phyloP scores from a whole-genome alignment of 441 rosid genomes.

The Sinapis alba region DNA sequence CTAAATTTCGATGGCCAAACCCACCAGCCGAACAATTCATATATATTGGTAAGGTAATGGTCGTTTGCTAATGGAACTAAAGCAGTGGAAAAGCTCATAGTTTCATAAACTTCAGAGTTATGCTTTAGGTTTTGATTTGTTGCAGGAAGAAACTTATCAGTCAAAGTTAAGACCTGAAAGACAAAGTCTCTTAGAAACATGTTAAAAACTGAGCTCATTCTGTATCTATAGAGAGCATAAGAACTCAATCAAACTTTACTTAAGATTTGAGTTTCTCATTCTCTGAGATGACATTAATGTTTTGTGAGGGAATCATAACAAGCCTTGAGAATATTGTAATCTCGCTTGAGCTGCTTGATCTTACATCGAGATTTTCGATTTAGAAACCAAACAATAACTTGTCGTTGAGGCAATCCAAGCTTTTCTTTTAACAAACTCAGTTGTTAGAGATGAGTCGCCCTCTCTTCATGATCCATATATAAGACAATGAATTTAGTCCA shows the following conservation, averaged over 20 bases:
- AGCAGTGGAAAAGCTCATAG: constrained; percentile 7
- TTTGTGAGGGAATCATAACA: constrained; percentile 24
- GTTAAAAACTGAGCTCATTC: neutral
- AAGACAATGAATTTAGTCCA: no score
- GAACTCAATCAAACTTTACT: neutral
- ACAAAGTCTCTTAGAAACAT: no score
- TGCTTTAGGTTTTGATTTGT: constrained; percentile 6
- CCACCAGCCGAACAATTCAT: constrained; percentile 21
- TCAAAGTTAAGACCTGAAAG: constrained; percentile 9
- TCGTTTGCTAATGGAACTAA: constrained; percentile 1
- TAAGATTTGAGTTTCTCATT: constrained; percentile 23
- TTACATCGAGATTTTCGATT: constrained; percentile 30
- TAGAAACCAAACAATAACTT: constrained; percentile 22
- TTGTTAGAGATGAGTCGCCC: neutral
- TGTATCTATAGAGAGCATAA: neutral
- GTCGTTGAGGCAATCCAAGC: constrained; percentile 26
- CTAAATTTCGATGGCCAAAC: neutral
- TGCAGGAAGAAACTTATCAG: constrained; percentile 23
- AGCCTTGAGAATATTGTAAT: constrained; percentile 22
- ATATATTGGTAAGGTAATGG: neutral
- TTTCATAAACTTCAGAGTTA: neutral
- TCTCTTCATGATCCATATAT: no score
- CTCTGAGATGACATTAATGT: constrained; percentile 25
- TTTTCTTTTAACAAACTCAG: neutral
- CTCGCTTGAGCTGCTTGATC: constrained; percentile 16